phyloP scores from a whole-genome alignment of 1,284 basidiomycete species.

The Albatrellus sp. region DNA sequence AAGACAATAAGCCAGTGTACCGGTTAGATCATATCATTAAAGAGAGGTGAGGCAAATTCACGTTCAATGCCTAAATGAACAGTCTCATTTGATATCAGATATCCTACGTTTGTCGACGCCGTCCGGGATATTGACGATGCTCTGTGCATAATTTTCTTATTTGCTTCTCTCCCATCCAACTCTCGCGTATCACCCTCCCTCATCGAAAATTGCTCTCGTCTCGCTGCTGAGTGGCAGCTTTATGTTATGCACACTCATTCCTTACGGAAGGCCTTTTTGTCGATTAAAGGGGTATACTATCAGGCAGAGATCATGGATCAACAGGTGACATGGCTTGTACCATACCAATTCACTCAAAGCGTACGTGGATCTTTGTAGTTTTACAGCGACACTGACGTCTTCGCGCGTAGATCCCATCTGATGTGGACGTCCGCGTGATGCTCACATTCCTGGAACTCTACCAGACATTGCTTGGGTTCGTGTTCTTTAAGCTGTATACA shows the following conservation, averaged over 20 bases:
- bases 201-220: slow-evolving; percentile 82
- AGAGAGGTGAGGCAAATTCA: slow-evolving; percentile 56
- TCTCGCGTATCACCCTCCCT: slow-evolving; percentile 74
- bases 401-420: slow-evolving; percentile 65
- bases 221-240: slow-evolving; percentile 89
- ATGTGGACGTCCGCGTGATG: slow-evolving; percentile 98
- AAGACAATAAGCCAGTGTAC: slow-evolving; percentile 86
- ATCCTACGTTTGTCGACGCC: slow-evolving; percentile 95
- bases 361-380: slow-evolving; percentile 30
- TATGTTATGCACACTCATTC: slow-evolving; percentile 87
- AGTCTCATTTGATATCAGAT: slow-evolving; percentile 34
- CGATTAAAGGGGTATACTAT: slow-evolving; percentile 98
- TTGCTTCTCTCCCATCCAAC: slow-evolving; percentile 80
- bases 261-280: slow-evolving; percentile 88
- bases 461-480: slow-evolving; percentile 92
- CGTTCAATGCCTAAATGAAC: too few species aligned
- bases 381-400: slow-evolving; percentile 1
- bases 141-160: slow-evolving; percentile 89
- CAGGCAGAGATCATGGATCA: slow-evolving; percentile 94
- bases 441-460: slow-evolving; percentile 97
- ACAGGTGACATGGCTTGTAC: slow-evolving; percentile 91
- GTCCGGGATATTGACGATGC: slow-evolving; percentile 96
- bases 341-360: slow-evolving; percentile 95
- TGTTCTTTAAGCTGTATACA: slow-evolving; percentile 96
- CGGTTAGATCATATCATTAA: slow-evolving; percentile 95